Evolutionary conservation across 176 grass and related monocot genomes (phyloP).

Genomic region (Secale cereale): DNA sequence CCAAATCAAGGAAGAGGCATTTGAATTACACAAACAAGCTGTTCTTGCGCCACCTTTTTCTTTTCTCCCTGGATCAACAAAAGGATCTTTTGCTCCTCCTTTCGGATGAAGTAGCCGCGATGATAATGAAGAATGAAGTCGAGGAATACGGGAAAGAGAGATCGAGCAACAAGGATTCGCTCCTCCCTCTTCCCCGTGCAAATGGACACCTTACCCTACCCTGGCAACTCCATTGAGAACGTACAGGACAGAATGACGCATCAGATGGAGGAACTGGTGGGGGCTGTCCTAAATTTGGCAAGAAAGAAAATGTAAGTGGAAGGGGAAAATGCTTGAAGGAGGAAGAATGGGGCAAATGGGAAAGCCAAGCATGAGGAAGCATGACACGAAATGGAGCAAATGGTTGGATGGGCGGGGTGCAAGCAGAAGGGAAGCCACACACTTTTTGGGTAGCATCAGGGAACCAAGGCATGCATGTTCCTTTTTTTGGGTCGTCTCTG

Average conservation of each 20-base stretch:
- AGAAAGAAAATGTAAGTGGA: neutral
- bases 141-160: slow-evolving; percentile 31
- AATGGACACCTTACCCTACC: slow-evolving; percentile 32
- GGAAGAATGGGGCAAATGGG: slow-evolving; percentile 22
- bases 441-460: slow-evolving; percentile 37
- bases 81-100: neutral
- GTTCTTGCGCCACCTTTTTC: neutral
- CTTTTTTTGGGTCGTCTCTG: slow-evolving; percentile 22
- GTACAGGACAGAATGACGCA: neutral
- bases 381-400: slow-evolving; percentile 19
- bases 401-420: neutral
- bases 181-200: slow-evolving; percentile 35
- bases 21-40: neutral
- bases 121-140: neutral
- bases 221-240: slow-evolving; percentile 13
- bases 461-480: slow-evolving; percentile 22
- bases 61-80: neutral
- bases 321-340: neutral
- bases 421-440: slow-evolving; percentile 39
- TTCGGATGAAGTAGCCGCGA: neutral
- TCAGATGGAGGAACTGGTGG: neutral
- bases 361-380: slow-evolving; percentile 28
- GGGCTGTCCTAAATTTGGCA: neutral
- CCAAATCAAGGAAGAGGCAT: neutral
- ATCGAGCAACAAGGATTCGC: neutral